Evolutionary conservation across 2,329 filamentous ascomycete genomes (phyloP).

Genomic region (Zopfia rhizophila): DNA sequence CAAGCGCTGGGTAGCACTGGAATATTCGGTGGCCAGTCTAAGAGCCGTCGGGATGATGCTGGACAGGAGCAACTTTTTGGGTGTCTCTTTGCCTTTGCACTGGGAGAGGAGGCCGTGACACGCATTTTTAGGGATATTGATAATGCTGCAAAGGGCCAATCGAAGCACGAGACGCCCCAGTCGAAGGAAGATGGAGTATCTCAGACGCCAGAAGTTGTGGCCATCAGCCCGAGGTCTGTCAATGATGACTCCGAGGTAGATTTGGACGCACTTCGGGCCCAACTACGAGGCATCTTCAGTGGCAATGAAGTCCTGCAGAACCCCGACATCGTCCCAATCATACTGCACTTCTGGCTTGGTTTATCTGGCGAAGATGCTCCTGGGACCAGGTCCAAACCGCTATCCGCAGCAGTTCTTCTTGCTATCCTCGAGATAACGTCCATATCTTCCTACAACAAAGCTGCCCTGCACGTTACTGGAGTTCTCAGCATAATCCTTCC

Average conservation of each 20-base stretch:
- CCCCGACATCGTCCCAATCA: constrained; percentile 51
- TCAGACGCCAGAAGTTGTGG: constrained; percentile 32
- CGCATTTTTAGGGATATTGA: constrained; percentile 67
- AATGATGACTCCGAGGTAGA: constrained; percentile 40
- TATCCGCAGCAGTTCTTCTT: constrained; percentile 49
- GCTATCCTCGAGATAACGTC: constrained; percentile 46
- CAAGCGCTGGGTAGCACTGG: constrained; percentile 76
- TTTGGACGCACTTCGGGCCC: constrained; percentile 39
- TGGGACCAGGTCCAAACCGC: constrained; percentile 44
- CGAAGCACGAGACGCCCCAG: constrained; percentile 19
- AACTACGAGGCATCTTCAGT: constrained; percentile 48
- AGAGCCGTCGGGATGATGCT: constrained; percentile 45
- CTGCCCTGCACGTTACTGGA: constrained; percentile 49
- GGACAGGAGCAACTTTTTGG: constrained; percentile 80
- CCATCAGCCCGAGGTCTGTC: constrained; percentile 38
- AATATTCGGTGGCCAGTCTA: constrained; percentile 47
- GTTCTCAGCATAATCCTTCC: constrained; percentile 48
- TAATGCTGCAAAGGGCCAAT: constrained; percentile 30
- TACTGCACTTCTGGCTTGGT: constrained; percentile 52
- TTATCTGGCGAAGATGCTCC: constrained; percentile 44
- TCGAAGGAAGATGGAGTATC: constrained; percentile 10
- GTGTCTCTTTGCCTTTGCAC: constrained; percentile 80
- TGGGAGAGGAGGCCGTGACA: constrained; percentile 80
- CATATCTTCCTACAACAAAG: constrained; percentile 51
- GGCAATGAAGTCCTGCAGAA: constrained; percentile 54